Conservation (phyloP, 2,329 filamentous ascomycete genomes). For the Uncinocarpus reesii region DNA sequence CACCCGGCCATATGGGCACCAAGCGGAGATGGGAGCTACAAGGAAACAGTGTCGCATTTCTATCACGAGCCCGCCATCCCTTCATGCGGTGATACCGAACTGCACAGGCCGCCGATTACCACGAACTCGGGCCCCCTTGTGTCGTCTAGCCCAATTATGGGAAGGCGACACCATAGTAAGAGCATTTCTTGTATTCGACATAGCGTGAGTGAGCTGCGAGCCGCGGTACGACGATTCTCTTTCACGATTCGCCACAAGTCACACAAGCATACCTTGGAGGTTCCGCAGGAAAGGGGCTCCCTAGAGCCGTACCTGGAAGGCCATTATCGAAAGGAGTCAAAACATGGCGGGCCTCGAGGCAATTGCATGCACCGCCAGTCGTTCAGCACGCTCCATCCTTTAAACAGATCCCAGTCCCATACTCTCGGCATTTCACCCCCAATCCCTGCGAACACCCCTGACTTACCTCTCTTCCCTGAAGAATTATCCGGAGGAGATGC, state of each 20-base stretch:
- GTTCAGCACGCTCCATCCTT: conserved; percentile 27
- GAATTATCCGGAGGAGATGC: conserved; percentile 36
- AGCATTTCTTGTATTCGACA: conserved; percentile 37
- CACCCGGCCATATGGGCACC: conserved; percentile 15
- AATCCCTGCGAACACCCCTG: conserved; percentile 30
- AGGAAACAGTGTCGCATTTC: conserved; percentile 13
- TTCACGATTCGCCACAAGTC: conserved; percentile 31
- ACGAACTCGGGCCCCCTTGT: neutral
- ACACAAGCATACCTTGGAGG: conserved; percentile 7
- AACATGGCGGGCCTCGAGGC: conserved; percentile 23
- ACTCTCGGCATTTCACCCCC: conserved; percentile 21
- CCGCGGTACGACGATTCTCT: conserved; percentile 34
- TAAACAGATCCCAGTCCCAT: conserved; percentile 27
- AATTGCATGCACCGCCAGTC: conserved; percentile 29
- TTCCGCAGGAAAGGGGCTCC: conserved; percentile 2
- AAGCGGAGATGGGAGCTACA: conserved; percentile 12
- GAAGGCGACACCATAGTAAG: conserved; percentile 23
- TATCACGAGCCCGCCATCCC: conserved; percentile 8
- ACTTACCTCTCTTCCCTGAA: conserved; percentile 33
- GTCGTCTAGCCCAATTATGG: neutral
- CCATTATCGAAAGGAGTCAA: conserved; percentile 18
- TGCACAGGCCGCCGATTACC: neutral
- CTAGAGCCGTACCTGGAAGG: conserved; percentile 8
- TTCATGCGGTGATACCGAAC: neutral
- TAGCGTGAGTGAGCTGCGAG: conserved; percentile 34